A percentile compares a stretch with the other conserved stretches of the same genome.
Evolutionary conservation across 768 basidiomycete species (phyloP).

Genomic region (Pisolithus microcarpus): DNA sequence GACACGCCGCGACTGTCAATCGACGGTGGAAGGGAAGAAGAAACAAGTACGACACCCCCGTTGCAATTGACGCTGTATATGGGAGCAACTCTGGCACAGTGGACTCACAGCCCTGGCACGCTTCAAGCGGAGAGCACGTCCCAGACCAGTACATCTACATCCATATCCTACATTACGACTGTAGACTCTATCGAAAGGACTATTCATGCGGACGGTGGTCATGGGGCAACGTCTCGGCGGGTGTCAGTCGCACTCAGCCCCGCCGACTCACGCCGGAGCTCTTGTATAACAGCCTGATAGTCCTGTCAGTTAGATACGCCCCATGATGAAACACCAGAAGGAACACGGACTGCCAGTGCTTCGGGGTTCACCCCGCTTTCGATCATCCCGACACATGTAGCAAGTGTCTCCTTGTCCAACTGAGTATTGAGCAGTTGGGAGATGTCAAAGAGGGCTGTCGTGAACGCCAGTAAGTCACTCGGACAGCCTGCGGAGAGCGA

Average conservation of each 20-base stretch:
- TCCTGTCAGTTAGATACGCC: not conserved
- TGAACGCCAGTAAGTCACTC: constrained; percentile 6
- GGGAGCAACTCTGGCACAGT: no score
- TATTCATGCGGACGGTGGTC: no score
- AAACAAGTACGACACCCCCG: no score
- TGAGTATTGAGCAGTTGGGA: constrained; percentile 84
- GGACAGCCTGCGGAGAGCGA: not conserved
- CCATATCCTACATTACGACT: no score
- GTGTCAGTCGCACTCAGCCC: constrained; percentile 27
- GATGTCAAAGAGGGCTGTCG: constrained; percentile 73
- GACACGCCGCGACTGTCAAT: constrained; percentile 7
- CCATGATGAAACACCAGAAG: no score
- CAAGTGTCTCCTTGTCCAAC: constrained; percentile 86
- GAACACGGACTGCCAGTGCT: constrained; percentile 69
- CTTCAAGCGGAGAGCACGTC: no score
- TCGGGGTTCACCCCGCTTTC: constrained; percentile 91
- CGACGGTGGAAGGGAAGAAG: constrained; percentile 1
- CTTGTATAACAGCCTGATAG: constrained; percentile 72
- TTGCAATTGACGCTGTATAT: no score
- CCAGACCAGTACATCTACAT: no score
- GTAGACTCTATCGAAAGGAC: no score
- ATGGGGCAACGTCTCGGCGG: constrained; percentile 10
- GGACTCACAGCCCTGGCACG: no score
- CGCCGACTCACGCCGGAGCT: constrained; percentile 66
- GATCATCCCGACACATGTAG: constrained; percentile 86